Evolutionary conservation across 2,329 filamentous ascomycete genomes (phyloP).

Genomic region (Alternaria triticimaculans): DNA sequence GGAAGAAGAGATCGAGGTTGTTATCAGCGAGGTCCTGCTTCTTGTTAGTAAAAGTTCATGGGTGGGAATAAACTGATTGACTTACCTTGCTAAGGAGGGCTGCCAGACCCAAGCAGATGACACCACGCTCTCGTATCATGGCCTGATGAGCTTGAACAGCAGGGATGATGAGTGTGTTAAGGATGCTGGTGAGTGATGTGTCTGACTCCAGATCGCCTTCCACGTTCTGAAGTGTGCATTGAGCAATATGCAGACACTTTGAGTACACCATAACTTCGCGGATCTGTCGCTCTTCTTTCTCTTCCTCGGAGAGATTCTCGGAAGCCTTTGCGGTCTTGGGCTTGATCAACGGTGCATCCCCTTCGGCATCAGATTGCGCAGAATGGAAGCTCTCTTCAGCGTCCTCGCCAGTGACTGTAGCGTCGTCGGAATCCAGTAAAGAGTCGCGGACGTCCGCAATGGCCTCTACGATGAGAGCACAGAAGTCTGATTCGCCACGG

Average conservation of each 20-base stretch:
- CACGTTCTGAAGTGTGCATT: conserved; percentile 96
- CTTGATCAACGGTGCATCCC: conserved; percentile 58
- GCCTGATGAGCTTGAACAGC: conserved; percentile 93
- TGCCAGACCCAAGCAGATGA: conserved; percentile 88
- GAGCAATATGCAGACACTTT: conserved; percentile 96
- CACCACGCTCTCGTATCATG: conserved; percentile 86
- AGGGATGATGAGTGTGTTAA: conserved; percentile 95
- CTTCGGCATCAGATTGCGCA: conserved; percentile 82
- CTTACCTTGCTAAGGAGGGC: conserved; percentile 82
- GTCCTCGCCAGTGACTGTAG: conserved; percentile 57
- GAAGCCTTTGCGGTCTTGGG: conserved; percentile 40
- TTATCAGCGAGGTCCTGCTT: conserved; percentile 80
- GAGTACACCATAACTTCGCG: conserved; percentile 96
- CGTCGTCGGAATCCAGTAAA: conserved; percentile 72
- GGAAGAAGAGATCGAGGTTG: conserved; percentile 90
- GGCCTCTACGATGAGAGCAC: conserved; percentile 85
- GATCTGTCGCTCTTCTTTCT: conserved; percentile 74
- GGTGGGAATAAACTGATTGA: not conserved
- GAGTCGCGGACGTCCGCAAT: conserved; percentile 97
- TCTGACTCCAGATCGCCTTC: conserved; percentile 87
- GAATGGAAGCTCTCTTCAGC: conserved; percentile 88
- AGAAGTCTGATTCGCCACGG: conserved; percentile 82
- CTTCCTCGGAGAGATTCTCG: conserved; percentile 56
- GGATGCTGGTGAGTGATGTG: conserved; percentile 91
- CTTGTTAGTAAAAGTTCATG: conserved; percentile 9